Base-by-base conservation (phyloP, 2,329 filamentous ascomycete genomes). In the Clonostachys sp. region DNA sequence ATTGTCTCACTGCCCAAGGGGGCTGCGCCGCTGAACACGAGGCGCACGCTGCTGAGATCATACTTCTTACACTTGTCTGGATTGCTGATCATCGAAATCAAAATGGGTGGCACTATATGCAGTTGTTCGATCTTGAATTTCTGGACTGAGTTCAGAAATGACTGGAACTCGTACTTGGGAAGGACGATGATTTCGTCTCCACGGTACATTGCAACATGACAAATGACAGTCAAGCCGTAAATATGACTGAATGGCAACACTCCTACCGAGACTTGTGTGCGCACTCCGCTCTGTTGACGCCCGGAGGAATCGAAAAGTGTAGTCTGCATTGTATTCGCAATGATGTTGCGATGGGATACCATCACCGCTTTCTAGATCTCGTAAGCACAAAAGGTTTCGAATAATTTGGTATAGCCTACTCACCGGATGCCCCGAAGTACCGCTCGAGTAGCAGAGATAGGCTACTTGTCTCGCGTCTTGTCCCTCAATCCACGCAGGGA, bases 171-270 rank as follows among this genome's bases (percentile, higher is more conserved):
- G 57, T 92, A 95, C 56, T 86, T 89, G 41, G 78, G 84, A 36
- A 94, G 73, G 6, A 92, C 76, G 45, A 94, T 75, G 10, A 86
- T 73, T 48, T 83, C 81, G 55, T 94, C 89, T 10, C 89, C 89
- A 38, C 85, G 79, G 60, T 83, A 92, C 3, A 81, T 71, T 20
- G 76, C 76, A 2, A 73, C 66, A 61, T 89, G 83, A 39, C 80
- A 82, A 50, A 90, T 80, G 14, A 90, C 80, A 6, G 90, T 80
- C 35, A 94, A 69, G 5, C 81, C 82, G 62, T 92, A 95, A 53
- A 94, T 94, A 57, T 95, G 89, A 53, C 86, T 91, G 59, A 90
- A 81, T 1, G 88, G 88, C 1, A 92, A 71, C 14, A 92, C 71
- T 5, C 87, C 88, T 1, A 91, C 75, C 3, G 64, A 68, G 17